Conservation (phyloP, 2,329 filamentous ascomycete species). For the Cercospora beticola region DNA sequence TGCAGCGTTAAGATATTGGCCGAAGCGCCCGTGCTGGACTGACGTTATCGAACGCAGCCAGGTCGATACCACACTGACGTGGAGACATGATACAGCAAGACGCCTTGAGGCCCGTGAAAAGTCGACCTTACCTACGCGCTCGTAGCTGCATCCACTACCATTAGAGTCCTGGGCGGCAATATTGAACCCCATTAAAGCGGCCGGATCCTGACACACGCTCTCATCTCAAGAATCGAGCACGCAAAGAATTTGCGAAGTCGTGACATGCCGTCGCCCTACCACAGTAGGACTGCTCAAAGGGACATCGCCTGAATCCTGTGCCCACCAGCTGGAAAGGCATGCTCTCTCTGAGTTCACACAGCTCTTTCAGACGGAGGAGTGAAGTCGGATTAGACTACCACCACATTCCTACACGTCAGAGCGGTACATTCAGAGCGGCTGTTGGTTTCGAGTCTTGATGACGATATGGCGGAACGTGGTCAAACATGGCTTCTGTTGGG, state of each 20-base stretch:
- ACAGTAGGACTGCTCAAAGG: neutral
- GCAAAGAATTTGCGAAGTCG: neutral
- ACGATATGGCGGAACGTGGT: neutral
- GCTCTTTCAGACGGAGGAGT: neutral
- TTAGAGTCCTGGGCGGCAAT: neutral
- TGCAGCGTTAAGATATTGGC: neutral
- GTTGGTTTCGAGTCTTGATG: neutral
- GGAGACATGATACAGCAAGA: neutral
- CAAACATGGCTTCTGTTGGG: constrained; percentile 10
- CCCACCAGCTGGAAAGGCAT: neutral
- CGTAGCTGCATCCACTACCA: neutral
- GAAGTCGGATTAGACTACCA: constrained; percentile 2
- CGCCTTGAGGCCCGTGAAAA: neutral
- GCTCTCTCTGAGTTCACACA: neutral
- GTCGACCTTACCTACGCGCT: neutral
- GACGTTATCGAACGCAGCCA: neutral
- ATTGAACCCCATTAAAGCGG: neutral
- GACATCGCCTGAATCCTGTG: neutral
- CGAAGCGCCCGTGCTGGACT: neutral
- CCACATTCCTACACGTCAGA: neutral
- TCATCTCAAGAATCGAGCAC: neutral
- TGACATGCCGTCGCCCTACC: neutral
- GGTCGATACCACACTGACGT: neutral
- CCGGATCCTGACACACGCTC: neutral
- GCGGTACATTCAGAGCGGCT: neutral